Base-by-base conservation (phyloP, 2,329 filamentous ascomycete genomes). In the Neonectria hederae region DNA sequence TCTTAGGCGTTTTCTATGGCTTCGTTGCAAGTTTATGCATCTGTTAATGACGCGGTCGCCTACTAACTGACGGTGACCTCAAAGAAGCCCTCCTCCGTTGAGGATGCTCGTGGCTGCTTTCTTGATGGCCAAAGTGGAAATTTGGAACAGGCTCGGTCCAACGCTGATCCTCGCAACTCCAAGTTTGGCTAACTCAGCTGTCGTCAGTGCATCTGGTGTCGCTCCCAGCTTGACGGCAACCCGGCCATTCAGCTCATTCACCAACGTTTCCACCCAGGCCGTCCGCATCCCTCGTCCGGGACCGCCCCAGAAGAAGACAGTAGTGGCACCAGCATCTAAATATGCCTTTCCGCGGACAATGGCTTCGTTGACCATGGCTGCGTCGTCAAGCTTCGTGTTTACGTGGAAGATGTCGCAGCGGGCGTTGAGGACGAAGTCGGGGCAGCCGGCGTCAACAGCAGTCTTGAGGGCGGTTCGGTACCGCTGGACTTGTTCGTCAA, bases 241-340 rank as follows among this genome's bases (percentile, higher is more conserved):
- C 53, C 75, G 78, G 1, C 86, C 86, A 3, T 78, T 80, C 49
- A 89, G 80, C 49, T 80, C 84, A 56, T 77, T 73, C 2, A 83
- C 83, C 66, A 88, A 70, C 45, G 70, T 74, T 71, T 78, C 73
- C 2, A 87, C 80, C 73, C 87, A 86, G 0, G 77, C 79, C 13
- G 74, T 78, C 13, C 77, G 77, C 13, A 87, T 71, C 43, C 85
- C 75, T 14, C 80, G 73, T 38, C 75, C 75, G 0, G 77, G 69
- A 2, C 78, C 85, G 14, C 87, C 87, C 86, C 86, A 90, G 55
- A 88, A 86, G 76, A 89, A 90, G 0, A 87, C 81, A 0, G 84
- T 88, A 13, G 82, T 84, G 0, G 87, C 88, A 0, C 87, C 88
- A 2, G 86, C 86, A 0, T 79, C 82, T 3, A 90, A 76, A 71